Base-by-base conservation (phyloP, 306 rosid genomes). In the Nissolia schottii region DNA sequence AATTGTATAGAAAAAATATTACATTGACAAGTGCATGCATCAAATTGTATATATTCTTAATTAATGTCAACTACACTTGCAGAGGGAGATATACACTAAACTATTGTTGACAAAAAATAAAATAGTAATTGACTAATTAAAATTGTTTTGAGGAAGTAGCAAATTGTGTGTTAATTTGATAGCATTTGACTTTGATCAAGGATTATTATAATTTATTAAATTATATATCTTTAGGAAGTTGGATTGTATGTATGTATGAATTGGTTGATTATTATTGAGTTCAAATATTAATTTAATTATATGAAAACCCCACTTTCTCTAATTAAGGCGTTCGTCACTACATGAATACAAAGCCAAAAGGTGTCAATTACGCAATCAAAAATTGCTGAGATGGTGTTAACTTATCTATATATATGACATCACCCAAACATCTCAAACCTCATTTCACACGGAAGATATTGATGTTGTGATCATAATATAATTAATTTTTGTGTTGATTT, bases 101-200 rank as follows among this genome's bases (percentile, higher is more conserved):
- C 38, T 45, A 45, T 45, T n/a, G n/a, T 45, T 57, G 22, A 29
- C 40, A 57, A 11, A 13, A 24, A 35, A 19, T 61, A 20, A 61
- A 37, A 58, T 32, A 9, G 38, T 23, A 59, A 13, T 78, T 74
- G 71, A 74, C 67, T 6, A 41, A 46, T n/a, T n/a, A 63, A 9
- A 22, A n/a, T 10, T 70, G 22, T 24, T 62, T 23, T 22, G 37
- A n/a, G 2, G 45, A 59, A 18, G 25, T 62, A 38, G 56, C 64
- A 22, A 49, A n/a, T 7, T 20, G 45, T 31, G 48, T 28, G 31
- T 27, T 43, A 14, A 49, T 50, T 23, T 53, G 37, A 40, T 76
- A 76, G 61, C 62, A 45, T 67, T 76, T 67, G 80, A 77, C 75
- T 68, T 77, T 57, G 37, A 45, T 63, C 22, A 50, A 14, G 46